phyloP scores from a whole-genome alignment of 768 basidiomycete species.

The Hericium rajendrae region DNA sequence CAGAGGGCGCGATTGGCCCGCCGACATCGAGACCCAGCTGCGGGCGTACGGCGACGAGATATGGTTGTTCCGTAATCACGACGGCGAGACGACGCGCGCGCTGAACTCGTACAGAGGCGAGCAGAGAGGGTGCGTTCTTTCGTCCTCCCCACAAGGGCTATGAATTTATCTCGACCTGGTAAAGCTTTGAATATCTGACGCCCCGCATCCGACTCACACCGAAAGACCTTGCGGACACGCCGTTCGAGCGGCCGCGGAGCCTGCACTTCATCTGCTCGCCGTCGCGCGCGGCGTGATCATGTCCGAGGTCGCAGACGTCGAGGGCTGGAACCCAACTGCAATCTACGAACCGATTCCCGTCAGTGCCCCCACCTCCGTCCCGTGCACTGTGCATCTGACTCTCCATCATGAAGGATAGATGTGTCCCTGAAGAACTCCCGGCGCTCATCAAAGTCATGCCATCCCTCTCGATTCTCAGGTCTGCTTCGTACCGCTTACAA shows the following conservation, averaged over 20 bases:
- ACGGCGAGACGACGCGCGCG: conserved; percentile 56
- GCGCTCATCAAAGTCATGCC: conserved; percentile 50
- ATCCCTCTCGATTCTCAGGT: conserved; percentile 63
- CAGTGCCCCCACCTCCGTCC: conserved; percentile 16
- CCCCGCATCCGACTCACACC: conserved; percentile 65
- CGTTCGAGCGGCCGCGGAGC: conserved; percentile 37
- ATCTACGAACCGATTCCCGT: conserved; percentile 89
- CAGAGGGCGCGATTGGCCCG: conserved; percentile 68
- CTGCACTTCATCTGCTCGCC: conserved; percentile 88
- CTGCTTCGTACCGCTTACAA: conserved; percentile 6
- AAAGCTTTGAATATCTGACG: conserved; percentile 72
- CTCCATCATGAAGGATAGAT: conserved; percentile 47
- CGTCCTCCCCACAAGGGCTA: neutral
- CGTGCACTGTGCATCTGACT: neutral
- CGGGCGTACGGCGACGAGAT: conserved; percentile 59
- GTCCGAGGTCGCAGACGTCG: conserved; percentile 43
- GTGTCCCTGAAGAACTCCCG: conserved; percentile 71
- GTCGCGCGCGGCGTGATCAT: conserved; percentile 54
- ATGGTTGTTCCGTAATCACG: conserved; percentile 67
- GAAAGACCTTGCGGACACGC: conserved; percentile 48
- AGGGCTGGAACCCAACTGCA: conserved; percentile 53
- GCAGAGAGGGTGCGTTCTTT: conserved; percentile 43
- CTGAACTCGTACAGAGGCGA: conserved; percentile 72
- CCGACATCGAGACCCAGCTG: conserved; percentile 42
- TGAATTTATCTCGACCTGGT: neutral